Evolutionary conservation across 805 yeast genomes (phyloP).

Genomic region (Hanseniaspora nectarophila): DNA sequence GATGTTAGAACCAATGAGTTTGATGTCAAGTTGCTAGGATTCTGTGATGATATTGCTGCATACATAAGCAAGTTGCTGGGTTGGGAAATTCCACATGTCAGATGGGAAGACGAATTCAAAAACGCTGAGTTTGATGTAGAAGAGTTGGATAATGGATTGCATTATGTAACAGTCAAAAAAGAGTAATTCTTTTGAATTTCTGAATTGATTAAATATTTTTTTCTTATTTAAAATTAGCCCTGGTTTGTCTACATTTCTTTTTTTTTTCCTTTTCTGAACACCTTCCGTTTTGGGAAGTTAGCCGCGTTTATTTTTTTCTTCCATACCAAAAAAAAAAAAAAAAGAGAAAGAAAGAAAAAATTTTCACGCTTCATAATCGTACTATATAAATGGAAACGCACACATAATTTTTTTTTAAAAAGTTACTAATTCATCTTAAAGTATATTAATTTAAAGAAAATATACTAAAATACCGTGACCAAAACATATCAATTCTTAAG

Average conservation of each 20-base stretch:
- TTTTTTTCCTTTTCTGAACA: not conserved
- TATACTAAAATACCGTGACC: too few species aligned
- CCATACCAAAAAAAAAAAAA: not conserved
- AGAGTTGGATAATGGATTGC: constrained; percentile 26
- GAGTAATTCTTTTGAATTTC: not conserved
- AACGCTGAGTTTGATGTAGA: constrained; percentile 18
- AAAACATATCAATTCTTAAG: too few species aligned
- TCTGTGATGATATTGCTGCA: constrained; percentile 71
- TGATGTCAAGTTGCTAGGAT: constrained; percentile 65
- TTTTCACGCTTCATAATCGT: not conserved
- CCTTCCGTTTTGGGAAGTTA: not conserved
- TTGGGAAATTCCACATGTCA: constrained; percentile 52
- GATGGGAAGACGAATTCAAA: constrained; percentile 31
- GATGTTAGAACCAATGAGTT: constrained; percentile 65
- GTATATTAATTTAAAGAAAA: too few species aligned
- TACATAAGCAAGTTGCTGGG: constrained; percentile 45
- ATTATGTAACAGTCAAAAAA: constrained; percentile 19
- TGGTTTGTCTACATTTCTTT: not conserved
- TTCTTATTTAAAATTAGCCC: not conserved
- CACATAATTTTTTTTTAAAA: too few species aligned
- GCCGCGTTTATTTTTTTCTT: not conserved
- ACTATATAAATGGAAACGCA: not conserved
- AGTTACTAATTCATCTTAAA: too few species aligned
- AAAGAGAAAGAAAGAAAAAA: not conserved
- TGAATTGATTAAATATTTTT: not conserved